phyloP scores from a whole-genome alignment of 2,329 filamentous ascomycete species.

The Dothidotthia symphoricarpi region DNA sequence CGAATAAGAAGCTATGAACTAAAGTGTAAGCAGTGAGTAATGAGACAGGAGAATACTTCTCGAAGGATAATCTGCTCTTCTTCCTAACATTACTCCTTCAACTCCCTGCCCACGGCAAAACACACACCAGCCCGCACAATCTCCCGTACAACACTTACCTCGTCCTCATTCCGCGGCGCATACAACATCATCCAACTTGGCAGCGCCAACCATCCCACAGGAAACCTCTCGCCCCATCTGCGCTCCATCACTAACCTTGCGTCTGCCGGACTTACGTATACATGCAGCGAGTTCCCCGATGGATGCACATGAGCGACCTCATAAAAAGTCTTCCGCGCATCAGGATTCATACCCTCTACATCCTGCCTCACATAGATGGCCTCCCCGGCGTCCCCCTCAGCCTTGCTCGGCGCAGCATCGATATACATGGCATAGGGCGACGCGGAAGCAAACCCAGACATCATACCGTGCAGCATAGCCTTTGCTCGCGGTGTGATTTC shows the following conservation, averaged over 20 bases:
- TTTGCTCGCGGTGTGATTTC: slow-evolving; percentile 23
- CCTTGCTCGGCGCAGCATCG: slow-evolving; percentile 23
- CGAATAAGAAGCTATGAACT: not conserved
- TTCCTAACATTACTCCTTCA: slow-evolving; percentile 7
- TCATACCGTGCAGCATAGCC: slow-evolving; percentile 18
- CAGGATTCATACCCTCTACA: slow-evolving; percentile 26
- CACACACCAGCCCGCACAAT: slow-evolving; percentile 75
- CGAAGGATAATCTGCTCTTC: too few relatives aligned
- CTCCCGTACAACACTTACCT: slow-evolving; percentile 64
- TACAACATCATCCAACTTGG: slow-evolving; percentile 64
- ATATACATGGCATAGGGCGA: slow-evolving; percentile 22
- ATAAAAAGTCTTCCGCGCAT: slow-evolving; percentile 32
- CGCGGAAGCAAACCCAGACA: slow-evolving; percentile 20
- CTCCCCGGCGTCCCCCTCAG: slow-evolving; percentile 33
- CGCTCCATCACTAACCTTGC: slow-evolving; percentile 67
- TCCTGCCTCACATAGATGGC: slow-evolving; percentile 32
- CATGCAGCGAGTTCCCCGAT: slow-evolving; percentile 72
- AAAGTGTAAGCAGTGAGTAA: slow-evolving; percentile 1
- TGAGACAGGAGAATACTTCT: too few relatives aligned
- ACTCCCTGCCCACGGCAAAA: slow-evolving; percentile 50
- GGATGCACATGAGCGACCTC: slow-evolving; percentile 65
- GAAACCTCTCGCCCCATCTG: slow-evolving; percentile 72
- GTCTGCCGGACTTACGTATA: slow-evolving; percentile 75
- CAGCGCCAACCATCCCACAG: slow-evolving; percentile 36
- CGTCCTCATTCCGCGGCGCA: slow-evolving; percentile 67